Conservation (phyloP, 2,329 filamentous ascomycete genomes). For the Pestalotiopsis sp. region DNA sequence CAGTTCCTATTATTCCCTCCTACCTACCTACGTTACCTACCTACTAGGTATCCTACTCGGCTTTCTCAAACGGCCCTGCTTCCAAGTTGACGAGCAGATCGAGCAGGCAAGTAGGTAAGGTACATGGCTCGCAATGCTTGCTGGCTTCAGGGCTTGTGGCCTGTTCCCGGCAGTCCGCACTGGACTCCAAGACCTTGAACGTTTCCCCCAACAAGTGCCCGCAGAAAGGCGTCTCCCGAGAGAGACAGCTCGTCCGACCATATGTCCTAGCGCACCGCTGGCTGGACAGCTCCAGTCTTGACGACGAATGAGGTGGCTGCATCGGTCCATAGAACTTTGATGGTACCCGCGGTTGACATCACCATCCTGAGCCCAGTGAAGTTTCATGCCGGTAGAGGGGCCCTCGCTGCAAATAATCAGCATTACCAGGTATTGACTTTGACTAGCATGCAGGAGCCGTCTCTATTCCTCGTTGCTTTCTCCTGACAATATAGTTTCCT, state of each 20-base stretch:
- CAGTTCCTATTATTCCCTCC: background rate
- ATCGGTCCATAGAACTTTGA: conserved; percentile 3
- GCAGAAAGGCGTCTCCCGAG: background rate
- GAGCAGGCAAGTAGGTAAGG: background rate
- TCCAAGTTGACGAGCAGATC: background rate
- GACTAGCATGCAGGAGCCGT: conserved; percentile 7
- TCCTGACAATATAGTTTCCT: background rate
- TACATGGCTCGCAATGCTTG: background rate
- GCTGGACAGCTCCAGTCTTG: background rate
- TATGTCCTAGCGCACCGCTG: conserved; percentile 2
- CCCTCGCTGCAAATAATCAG: background rate
- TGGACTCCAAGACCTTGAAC: background rate
- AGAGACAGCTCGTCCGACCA: conserved; percentile 4
- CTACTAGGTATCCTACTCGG: background rate
- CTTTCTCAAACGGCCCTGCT: background rate
- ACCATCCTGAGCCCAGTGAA: conserved; percentile 11
- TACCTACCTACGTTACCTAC: background rate
- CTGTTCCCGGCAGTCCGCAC: background rate
- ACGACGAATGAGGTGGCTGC: conserved; percentile 6
- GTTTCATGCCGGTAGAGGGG: conserved; percentile 5
- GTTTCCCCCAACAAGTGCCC: background rate
- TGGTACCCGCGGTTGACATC: conserved; percentile 15
- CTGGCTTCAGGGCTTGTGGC: background rate
- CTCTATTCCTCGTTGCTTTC: background rate
- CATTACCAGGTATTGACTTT: background rate